Conservation (phyloP, 2,329 filamentous ascomycete species). For the Plectosphaerella cucumerina region DNA sequence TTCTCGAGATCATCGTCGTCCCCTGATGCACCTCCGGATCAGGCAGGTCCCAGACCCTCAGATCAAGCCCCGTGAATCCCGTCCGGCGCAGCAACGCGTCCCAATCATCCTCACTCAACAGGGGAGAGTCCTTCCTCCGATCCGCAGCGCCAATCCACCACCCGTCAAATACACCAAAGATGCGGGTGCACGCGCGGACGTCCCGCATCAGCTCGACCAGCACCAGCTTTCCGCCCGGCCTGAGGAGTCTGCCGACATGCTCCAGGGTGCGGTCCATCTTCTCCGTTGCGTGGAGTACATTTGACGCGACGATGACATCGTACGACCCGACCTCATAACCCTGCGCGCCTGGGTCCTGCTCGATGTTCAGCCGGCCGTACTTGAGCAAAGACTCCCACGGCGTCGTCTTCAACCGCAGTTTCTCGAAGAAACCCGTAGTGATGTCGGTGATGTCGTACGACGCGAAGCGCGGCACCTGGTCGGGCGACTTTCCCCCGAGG, state of each 20-base stretch:
- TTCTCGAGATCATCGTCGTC: slow-evolving; percentile 7
- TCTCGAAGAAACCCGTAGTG: slow-evolving; percentile 30
- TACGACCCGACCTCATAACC: slow-evolving; percentile 19
- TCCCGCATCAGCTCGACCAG: slow-evolving; percentile 22
- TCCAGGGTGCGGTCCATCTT: slow-evolving; percentile 18
- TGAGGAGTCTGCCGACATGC: slow-evolving; percentile 19
- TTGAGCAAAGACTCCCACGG: slow-evolving; percentile 17
- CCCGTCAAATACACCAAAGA: slow-evolving; percentile 23
- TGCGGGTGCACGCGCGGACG: slow-evolving; percentile 13
- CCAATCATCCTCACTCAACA: slow-evolving; percentile 19
- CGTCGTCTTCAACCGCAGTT: slow-evolving; percentile 20
- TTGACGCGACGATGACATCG: slow-evolving; percentile 24
- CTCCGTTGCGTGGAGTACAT: slow-evolving; percentile 25
- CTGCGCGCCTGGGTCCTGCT: slow-evolving; percentile 21
- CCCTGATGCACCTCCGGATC: slow-evolving; percentile 8
- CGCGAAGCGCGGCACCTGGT: slow-evolving; percentile 10
- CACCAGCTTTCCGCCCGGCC: slow-evolving; percentile 24
- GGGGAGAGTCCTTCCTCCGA: slow-evolving; percentile 14
- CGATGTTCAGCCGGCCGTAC: slow-evolving; percentile 29
- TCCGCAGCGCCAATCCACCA: slow-evolving; percentile 27
- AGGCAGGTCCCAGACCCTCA: slow-evolving; percentile 18
- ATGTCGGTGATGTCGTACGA: slow-evolving; percentile 34
- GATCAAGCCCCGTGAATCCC: slow-evolving; percentile 17
- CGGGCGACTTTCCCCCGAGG: slow-evolving; percentile 6
- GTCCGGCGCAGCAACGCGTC: slow-evolving; percentile 9